Base-by-base conservation (phyloP, 768 basidiomycete species). In the Mycena maculata region DNA sequence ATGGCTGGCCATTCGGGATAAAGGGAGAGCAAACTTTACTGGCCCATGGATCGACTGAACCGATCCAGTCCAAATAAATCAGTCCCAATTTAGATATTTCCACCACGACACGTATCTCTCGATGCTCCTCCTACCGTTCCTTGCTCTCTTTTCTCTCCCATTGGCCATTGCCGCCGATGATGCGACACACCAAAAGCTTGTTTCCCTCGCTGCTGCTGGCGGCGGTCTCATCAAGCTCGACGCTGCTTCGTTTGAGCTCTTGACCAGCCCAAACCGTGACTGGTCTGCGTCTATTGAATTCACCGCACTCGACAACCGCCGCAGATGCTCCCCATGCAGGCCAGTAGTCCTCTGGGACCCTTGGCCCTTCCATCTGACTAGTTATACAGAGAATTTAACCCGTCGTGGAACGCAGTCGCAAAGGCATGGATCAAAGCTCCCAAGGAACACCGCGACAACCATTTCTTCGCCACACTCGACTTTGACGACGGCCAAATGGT, bases 261-360 rank as follows among this genome's bases (percentile, higher is more conserved):
- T 99, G 71, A 90, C 90, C 3, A 79, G 86, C 7, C 85, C 91
- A 11, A 85, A 89, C 67, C 90, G 98, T 67, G 89, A 91, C 70
- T 99, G 96, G 91, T 92, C 92, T 2, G 89, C 90, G n/a, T 84
- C 91, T 5, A 83, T 99, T 58, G 90, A 95, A 15, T 86, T 99
- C 76, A 99, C 98, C 1, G 98, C 98, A 0, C 78, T 98, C 67
- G 91, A 90, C 71, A 81, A 87, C 12, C 86, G 90, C 68, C 89
- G 94, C 75, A 92, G 90, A 77, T 99, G 98, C 77, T 78, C 76
- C n/a, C 97, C 96, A 49, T 99, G 98, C 92, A 92, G 84, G 96
- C 94, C 72, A 79, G 93, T 86, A 8, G 31, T 2, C 12, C 27
- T 33, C 16, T 58, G 11, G 23, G 22, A 54, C 25, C 9, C n/a